A percentile compares a stretch with the other conserved stretches of the same genome.
Conservation (phyloP, 495 filamentous ascomycete species). For the Parachaetomium inaequale region DNA sequence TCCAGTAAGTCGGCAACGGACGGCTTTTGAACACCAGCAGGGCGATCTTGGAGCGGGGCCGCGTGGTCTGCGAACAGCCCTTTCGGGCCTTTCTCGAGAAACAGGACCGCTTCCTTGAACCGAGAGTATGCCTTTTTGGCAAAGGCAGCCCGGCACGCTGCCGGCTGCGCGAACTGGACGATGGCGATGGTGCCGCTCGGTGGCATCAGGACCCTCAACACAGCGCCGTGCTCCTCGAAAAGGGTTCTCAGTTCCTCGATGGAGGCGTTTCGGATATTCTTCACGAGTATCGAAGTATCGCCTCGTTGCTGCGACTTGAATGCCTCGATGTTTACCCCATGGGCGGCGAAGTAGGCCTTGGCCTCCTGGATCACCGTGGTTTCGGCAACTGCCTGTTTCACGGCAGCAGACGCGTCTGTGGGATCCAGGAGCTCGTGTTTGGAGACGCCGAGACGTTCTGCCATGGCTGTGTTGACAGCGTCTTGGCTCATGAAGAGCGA, state of each 20-base stretch:
- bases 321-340: slow-evolving; percentile 86
- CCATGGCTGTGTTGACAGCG: slow-evolving; percentile 87
- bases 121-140: slow-evolving; percentile 78
- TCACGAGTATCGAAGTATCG: slow-evolving; percentile 84
- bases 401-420: slow-evolving; percentile 85
- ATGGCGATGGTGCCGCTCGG: slow-evolving; percentile 90
- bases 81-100: slow-evolving; percentile 89
- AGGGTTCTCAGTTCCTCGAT: slow-evolving; percentile 61
- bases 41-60: slow-evolving; percentile 27
- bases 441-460: slow-evolving; percentile 77
- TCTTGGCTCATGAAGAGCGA: slow-evolving; percentile 97
- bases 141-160: slow-evolving; percentile 79
- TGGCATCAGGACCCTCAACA: slow-evolving; percentile 80
- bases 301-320: slow-evolving; percentile 81
- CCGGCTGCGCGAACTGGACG: slow-evolving; percentile 73
- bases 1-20: slow-evolving; percentile 52
- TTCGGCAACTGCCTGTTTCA: slow-evolving; percentile 95
- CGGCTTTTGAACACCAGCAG: slow-evolving; percentile 40
- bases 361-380: slow-evolving; percentile 95
- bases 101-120: slow-evolving; percentile 86
- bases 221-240: slow-evolving; percentile 68
- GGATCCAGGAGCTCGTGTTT: slow-evolving; percentile 92
- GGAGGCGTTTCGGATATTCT: slow-evolving; percentile 86
- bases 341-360: slow-evolving; percentile 77
- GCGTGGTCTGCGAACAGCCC: slow-evolving; percentile 61